These are phyloP conservation scores for Coemansia sp. DNA, from an alignment of 192 early-diverging fungal species.

Conservation along the genomic window DNA sequence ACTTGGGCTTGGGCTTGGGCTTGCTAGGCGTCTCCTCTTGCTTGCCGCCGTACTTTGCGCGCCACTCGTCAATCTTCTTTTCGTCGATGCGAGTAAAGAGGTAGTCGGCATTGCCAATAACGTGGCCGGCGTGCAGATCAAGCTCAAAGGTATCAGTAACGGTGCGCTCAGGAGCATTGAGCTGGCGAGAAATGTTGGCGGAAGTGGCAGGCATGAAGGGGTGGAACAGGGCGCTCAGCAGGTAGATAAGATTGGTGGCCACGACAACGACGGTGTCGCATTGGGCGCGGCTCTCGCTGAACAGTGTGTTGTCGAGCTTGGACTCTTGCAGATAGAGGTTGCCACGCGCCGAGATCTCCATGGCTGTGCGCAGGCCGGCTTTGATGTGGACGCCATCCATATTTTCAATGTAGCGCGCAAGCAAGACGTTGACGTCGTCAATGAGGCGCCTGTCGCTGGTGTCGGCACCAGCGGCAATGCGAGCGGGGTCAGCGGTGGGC, in stretches of 20 bases:
- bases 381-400: constrained; percentile 87
- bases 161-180: constrained; percentile 77
- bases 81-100: constrained; percentile 91
- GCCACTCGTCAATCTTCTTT: constrained; percentile 76
- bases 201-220: constrained; percentile 93
- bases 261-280: constrained; percentile 88
- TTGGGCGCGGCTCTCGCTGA: constrained; percentile 69
- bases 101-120: constrained; percentile 84
- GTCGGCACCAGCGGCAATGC: constrained; percentile 51
- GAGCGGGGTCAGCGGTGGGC: constrained; percentile 59
- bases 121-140: constrained; percentile 83
- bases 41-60: constrained; percentile 76
- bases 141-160: constrained; percentile 76
- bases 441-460: constrained; percentile 72
- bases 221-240: constrained; percentile 81
- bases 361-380: constrained; percentile 76
- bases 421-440: constrained; percentile 77
- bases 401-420: constrained; percentile 74
- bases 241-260: constrained; percentile 86
- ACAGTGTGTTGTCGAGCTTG: constrained; percentile 88
- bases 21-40: constrained; percentile 4
- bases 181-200: constrained; percentile 75
- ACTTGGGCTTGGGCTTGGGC: constrained; percentile 17
- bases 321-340: constrained; percentile 95
- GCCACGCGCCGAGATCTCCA: constrained; percentile 94